A percentile compares a stretch with the other conserved stretches of the same genome.
Conservation (phyloP, 2,329 filamentous ascomycete species). For the Fusarium caatingaense region DNA sequence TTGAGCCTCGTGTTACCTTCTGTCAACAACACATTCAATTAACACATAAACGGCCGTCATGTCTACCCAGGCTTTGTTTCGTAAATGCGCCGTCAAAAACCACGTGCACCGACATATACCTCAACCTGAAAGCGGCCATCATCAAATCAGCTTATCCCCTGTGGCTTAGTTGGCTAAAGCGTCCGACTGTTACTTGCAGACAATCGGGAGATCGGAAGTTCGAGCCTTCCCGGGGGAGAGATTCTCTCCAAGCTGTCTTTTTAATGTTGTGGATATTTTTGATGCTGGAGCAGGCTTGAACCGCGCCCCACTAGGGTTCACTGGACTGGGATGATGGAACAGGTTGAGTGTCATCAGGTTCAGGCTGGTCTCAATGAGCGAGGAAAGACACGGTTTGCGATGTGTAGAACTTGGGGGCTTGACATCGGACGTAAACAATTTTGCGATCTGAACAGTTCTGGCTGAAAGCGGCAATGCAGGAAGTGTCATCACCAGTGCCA, state of each 20-base stretch:
- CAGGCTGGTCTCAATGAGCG: not conserved
- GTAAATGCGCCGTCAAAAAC: not conserved
- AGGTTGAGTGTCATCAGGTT: not conserved
- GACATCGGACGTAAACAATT: not conserved
- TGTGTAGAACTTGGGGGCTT: not conserved
- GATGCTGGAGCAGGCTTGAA: not conserved
- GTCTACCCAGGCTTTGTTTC: not conserved
- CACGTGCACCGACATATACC: not conserved
- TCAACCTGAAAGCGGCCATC: not conserved
- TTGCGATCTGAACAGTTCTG: not conserved
- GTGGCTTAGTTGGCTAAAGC: conserved; percentile 45
- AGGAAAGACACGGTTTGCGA: not conserved
- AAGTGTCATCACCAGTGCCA: not conserved
- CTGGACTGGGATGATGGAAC: conserved; percentile 18
- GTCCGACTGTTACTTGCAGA: conserved; percentile 43
- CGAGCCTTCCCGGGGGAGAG: conserved; percentile 47
- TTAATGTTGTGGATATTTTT: conserved; percentile 29
- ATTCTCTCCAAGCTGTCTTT: conserved; percentile 15
- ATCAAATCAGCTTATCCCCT: conserved; percentile 37
- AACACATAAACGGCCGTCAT: not conserved
- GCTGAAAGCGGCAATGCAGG: not conserved
- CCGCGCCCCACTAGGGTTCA: conserved; percentile 26
- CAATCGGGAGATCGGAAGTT: conserved; percentile 49
- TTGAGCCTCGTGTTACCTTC: not conserved
- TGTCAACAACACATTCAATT: not conserved